Evolutionary conservation across 2,329 filamentous ascomycete genomes (phyloP).

Genomic region (Apiospora saccharicola): DNA sequence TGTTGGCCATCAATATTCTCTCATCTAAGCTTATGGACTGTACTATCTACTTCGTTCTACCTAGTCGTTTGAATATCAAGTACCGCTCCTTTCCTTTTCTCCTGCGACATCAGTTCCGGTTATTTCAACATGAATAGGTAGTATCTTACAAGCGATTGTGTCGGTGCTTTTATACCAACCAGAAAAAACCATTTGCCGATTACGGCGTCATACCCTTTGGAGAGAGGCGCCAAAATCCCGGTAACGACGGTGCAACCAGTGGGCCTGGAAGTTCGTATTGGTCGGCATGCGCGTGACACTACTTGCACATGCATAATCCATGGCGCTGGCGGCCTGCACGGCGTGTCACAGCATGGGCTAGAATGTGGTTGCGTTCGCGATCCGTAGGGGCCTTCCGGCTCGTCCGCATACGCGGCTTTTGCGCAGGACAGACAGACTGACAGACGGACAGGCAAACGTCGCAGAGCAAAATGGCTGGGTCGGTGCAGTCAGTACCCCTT

Average conservation of each 20-base stretch:
- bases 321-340: conserved; percentile 7
- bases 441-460: neutral
- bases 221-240: conserved; percentile 4
- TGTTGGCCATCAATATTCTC: neutral
- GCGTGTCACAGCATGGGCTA: conserved; percentile 10
- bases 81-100: neutral
- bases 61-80: neutral
- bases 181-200: neutral
- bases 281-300: conserved; percentile 16
- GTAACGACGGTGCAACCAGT: conserved; percentile 13
- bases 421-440: neutral
- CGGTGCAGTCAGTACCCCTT: neutral
- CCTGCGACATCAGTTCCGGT: too few relatives aligned
- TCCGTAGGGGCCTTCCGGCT: conserved; percentile 14
- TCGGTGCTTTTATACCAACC: neutral
- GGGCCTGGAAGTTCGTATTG: conserved; percentile 17
- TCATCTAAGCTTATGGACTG: neutral
- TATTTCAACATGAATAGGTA: neutral
- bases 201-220: neutral
- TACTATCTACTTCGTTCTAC: too few relatives aligned
- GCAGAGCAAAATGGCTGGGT: neutral
- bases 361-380: conserved; percentile 15
- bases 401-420: conserved; percentile 2
- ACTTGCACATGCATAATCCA: conserved; percentile 7
- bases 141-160: neutral